These are phyloP conservation scores for Eragrostis tef DNA, from an alignment of 202 grass and related monocot genomes.

Conservation along the genomic window DNA sequence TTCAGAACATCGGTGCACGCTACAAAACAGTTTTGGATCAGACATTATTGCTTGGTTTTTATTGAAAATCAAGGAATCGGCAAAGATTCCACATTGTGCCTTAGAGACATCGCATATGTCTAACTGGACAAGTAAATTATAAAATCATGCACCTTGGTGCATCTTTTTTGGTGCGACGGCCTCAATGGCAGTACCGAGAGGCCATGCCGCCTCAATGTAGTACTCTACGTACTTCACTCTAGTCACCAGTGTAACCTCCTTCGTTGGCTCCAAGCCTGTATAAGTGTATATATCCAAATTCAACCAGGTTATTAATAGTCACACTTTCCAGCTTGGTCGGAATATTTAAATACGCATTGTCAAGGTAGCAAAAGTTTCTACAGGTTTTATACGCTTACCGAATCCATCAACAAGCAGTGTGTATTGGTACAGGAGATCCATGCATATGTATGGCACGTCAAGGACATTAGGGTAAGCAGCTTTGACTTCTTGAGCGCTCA, in stretches of 20 bases:
- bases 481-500: conserved; percentile 17
- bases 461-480: background rate
- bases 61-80: too few relatives aligned
- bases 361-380: background rate
- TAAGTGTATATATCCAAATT: conserved; percentile 2
- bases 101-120: too few relatives aligned
- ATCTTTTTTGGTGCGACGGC: conserved; percentile 21
- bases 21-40: too few relatives aligned
- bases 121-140: too few relatives aligned
- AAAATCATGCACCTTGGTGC: background rate
- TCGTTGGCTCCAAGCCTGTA: conserved; percentile 20
- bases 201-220: conserved; percentile 40
- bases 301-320: background rate
- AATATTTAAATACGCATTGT: too few relatives aligned
- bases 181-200: conserved; percentile 46
- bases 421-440: conserved; percentile 55
- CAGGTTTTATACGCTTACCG: conserved; percentile 9
- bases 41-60: too few relatives aligned
- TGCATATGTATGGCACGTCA: conserved; percentile 54
- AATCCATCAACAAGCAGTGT: conserved; percentile 51
- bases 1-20: too few relatives aligned
- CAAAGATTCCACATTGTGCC: too few relatives aligned
- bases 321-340: background rate
- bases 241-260: conserved; percentile 38
- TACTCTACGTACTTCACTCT: conserved; percentile 40